Evolutionary conservation across 345 rosid species (phyloP).

Genomic region (Brassica cretica): DNA sequence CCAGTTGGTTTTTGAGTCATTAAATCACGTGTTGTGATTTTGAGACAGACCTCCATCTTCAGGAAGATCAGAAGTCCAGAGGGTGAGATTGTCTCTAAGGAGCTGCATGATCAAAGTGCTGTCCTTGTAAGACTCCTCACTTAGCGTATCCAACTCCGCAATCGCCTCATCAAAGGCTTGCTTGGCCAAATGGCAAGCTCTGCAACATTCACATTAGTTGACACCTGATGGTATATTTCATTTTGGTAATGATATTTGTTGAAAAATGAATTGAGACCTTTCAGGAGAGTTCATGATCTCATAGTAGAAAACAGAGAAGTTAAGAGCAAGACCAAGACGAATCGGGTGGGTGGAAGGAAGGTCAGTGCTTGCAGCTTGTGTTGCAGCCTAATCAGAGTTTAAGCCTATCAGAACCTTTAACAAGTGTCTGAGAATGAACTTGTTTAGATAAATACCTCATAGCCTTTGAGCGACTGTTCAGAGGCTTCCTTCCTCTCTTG

Average conservation of each 20-base stretch:
- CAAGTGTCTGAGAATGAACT: too few relatives aligned
- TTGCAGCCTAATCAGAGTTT: slow-evolving; percentile 67
- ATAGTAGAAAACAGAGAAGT: slow-evolving; percentile 96
- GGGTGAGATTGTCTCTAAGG: slow-evolving; percentile 95
- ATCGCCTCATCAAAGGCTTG: slow-evolving; percentile 99
- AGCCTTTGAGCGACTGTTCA: slow-evolving; percentile 88
- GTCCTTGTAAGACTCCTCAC: slow-evolving; percentile 98
- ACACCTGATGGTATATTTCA: background rate
- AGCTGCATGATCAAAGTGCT: slow-evolving; percentile 99
- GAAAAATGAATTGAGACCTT: slow-evolving; percentile 45
- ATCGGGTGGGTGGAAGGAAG: slow-evolving; percentile 98
- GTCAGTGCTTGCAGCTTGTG: slow-evolving; percentile 80
- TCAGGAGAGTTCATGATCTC: slow-evolving; percentile 99
- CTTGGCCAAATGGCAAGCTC: slow-evolving; percentile 98
- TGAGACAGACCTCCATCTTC: slow-evolving; percentile 83
- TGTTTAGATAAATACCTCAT: slow-evolving; percentile 57
- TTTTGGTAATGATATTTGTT: background rate
- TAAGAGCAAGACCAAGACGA: slow-evolving; percentile 97
- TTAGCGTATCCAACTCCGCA: slow-evolving; percentile 91
- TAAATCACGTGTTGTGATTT: background rate
- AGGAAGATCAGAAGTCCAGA: slow-evolving; percentile 99
- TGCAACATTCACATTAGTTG: slow-evolving; percentile 40
- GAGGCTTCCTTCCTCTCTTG: slow-evolving; percentile 91
- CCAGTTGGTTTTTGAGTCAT: background rate
- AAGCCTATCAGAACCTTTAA: slow-evolving; percentile 1